These are phyloP conservation scores for Cerrena zonata DNA, from an alignment of 1,284 basidiomycete species.

Conservation along the genomic window DNA sequence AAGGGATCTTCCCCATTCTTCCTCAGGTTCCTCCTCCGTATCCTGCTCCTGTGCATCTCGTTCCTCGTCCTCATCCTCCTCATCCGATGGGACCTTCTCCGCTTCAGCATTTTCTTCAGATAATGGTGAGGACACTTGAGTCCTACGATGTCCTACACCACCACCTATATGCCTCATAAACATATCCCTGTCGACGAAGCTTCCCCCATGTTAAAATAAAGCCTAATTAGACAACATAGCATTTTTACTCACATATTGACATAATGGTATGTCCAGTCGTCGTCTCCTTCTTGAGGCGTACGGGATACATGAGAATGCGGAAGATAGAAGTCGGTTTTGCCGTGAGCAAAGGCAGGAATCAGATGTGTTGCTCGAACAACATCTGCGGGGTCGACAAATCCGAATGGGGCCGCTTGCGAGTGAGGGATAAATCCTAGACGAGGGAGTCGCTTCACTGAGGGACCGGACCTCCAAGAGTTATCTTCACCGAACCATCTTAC, in stretches of 20 bases:
- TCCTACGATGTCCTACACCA: neutral
- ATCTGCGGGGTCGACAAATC: slow-evolving; percentile 20
- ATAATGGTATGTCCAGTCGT: slow-evolving; percentile 15
- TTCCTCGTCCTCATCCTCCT: neutral
- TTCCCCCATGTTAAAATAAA: slow-evolving; percentile 3
- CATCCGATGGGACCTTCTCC: neutral
- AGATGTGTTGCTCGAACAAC: slow-evolving; percentile 22
- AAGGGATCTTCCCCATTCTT: no score
- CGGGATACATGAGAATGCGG: slow-evolving; percentile 2
- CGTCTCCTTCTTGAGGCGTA: slow-evolving; percentile 5
- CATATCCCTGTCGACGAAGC: slow-evolving; percentile 21
- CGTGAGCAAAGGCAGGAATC: no score
- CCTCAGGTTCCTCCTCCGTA: no score
- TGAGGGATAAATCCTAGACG: slow-evolving; percentile 9
- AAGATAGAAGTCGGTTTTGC: slow-evolving; percentile 16
- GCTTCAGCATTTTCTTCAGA: no score
- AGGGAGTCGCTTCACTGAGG: slow-evolving; percentile 8
- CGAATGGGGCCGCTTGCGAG: slow-evolving; percentile 13
- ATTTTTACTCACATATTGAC: slow-evolving; percentile 16
- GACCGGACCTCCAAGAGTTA: slow-evolving; percentile 4
- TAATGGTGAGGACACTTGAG: no score
- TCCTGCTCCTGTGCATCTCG: no score
- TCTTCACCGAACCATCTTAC: slow-evolving; percentile 23
- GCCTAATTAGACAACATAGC: slow-evolving; percentile 17
- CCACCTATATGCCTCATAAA: slow-evolving; percentile 14